Percentiles rank a stretch among this genome's conserved stretches.
These are phyloP conservation scores for Wallacemonas sp. DNA, from an alignment of 208 protist species.

Conservation along the genomic window DNA sequence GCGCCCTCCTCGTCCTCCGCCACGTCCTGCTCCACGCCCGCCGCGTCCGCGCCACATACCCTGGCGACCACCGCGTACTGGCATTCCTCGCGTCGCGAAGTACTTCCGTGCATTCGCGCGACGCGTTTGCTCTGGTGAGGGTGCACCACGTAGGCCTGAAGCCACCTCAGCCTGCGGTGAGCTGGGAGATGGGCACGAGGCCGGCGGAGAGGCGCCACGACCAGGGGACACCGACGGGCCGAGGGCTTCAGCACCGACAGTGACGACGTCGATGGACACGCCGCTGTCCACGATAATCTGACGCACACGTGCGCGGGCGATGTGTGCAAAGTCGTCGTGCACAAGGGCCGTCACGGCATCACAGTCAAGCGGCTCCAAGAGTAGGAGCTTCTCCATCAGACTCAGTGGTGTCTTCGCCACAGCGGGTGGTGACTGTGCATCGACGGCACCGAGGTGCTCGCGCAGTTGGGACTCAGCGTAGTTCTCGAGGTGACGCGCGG, in stretches of 20 bases:
- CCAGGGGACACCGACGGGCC: no score
- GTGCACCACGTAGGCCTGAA: no score
- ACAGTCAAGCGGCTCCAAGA: constrained; percentile 61
- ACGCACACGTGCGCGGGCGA: constrained; percentile 46
- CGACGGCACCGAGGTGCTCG: background rate
- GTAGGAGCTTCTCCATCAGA: constrained; percentile 25
- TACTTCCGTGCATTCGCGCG: constrained; percentile 37
- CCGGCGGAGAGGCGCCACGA: no score
- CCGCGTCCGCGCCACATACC: constrained; percentile 12
- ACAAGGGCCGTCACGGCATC: constrained; percentile 33
- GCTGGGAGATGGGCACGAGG: no score
- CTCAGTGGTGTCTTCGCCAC: background rate
- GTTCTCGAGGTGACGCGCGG: constrained; percentile 40
- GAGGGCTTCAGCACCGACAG: background rate
- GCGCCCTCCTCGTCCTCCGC: no score
- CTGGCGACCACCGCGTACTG: constrained; percentile 13
- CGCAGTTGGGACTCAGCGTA: background rate
- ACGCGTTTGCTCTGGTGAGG: constrained; percentile 23
- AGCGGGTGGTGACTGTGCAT: no score
- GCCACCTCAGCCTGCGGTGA: no score
- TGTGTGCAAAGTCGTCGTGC: constrained; percentile 53
- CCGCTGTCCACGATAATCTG: constrained; percentile 51
- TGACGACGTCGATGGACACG: constrained; percentile 35
- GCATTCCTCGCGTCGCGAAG: constrained; percentile 32
- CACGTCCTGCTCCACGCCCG: constrained; percentile 13